Percentiles rank a stretch among this genome's conserved stretches.
phyloP scores from a whole-genome alignment of 1,284 basidiomycete species.

The Marasmius sp. region DNA sequence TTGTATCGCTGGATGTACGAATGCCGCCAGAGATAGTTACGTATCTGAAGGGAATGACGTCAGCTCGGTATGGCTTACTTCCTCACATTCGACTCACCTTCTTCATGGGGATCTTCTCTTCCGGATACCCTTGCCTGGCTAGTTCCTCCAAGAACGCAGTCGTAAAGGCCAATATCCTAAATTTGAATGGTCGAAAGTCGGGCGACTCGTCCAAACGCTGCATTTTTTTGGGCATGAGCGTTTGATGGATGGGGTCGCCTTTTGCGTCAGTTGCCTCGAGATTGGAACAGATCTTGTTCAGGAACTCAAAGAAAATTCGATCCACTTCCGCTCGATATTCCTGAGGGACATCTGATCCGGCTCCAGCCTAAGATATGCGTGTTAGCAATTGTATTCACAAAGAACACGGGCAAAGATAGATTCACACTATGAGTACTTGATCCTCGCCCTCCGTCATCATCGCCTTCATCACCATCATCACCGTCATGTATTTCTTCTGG shows the following conservation, averaged over 20 bases:
- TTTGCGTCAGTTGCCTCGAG: constrained; percentile 90
- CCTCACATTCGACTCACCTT: constrained; percentile 51
- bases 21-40: constrained; percentile 94
- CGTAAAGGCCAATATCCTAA: constrained; percentile 98
- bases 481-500: constrained; percentile 38
- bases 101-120: constrained; percentile 88
- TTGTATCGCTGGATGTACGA: constrained; percentile 97
- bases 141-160: constrained; percentile 94
- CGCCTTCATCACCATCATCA: constrained; percentile 34
- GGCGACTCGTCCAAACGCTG: constrained; percentile 91
- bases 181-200: constrained; percentile 99
- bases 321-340: constrained; percentile 87
- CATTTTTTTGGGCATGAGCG: constrained; percentile 99
- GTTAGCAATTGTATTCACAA: neutral
- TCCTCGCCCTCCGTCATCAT: constrained; percentile 16
- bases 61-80: constrained; percentile 17
- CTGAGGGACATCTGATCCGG: constrained; percentile 67
- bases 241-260: constrained; percentile 97
- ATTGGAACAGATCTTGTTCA: constrained; percentile 90
- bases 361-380: constrained; percentile 16
- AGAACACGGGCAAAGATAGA: neutral
- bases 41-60: constrained; percentile 63
- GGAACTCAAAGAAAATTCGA: constrained; percentile 87
- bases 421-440: constrained; percentile 17
- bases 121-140: constrained; percentile 75